Base-by-base conservation (phyloP, 352 stramenopile genomes). In the Thraustochytrium sp. region DNA sequence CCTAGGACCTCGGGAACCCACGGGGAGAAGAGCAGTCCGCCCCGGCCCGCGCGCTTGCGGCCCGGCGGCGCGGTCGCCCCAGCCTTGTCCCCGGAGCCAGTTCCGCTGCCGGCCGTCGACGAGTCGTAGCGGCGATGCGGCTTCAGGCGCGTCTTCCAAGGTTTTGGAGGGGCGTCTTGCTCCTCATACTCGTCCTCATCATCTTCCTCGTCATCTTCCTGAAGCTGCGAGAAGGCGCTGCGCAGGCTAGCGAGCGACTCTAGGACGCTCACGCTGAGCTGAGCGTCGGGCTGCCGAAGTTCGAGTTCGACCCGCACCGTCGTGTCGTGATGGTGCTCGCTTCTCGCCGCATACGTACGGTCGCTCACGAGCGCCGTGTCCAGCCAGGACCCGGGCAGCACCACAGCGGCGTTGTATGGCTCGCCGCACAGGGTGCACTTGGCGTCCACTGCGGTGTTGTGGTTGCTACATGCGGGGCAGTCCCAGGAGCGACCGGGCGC, bases 151-250 rank as follows among this genome's bases (percentile, higher is more conserved):
- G n/a, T n/a, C n/a, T n/a, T n/a, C n/a, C n/a, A n/a, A n/a, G n/a
- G n/a, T n/a, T n/a, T n/a, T n/a, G n/a, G n/a, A n/a, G n/a, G n/a
- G n/a, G n/a, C n/a, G 18, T 26, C 65, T 1, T 18, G 23, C n/a
- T 68, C 49, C 18, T 29, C 26, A n/a, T 72, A 8, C 29, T 62
- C 65, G 34, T 77, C 37, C 5, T 77, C 65, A 72, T 62, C 65
- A 16, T 55, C 65, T 37, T 77, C 65, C 8, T 77, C 65, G 29
- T 77, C 65, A 40, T 62, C 65, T 23, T 77, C 65, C 5, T 77
- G 26, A 5, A 77, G 3, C 37, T 55, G 42, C 18, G 49, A 40
- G 0, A 65, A 44, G 13, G 46, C 68, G 51, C 48, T 34, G 3
- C 26, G 23, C 31, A 80, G 44, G 16, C 51, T 80, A 29, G 68